phyloP scores from a whole-genome alignment of 2,329 filamentous ascomycete genomes.

The Claviceps quebecensis region DNA sequence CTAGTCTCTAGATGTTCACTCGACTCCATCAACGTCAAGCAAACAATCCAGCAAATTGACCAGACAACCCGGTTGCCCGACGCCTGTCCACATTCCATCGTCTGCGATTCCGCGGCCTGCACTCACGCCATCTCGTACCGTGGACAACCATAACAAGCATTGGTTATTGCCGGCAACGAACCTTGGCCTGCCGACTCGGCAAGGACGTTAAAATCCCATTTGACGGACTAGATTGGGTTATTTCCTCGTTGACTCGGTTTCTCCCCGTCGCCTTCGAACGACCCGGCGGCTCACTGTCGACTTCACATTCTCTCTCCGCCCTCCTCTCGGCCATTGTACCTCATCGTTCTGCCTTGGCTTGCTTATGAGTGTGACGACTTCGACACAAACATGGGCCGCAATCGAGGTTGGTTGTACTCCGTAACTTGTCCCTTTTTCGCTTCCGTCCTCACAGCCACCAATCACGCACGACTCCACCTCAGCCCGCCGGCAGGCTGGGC shows the following conservation, averaged over 20 bases:
- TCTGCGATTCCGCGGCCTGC: not conserved
- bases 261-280: not conserved
- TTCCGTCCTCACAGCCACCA: not conserved
- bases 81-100: not conserved
- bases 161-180: not conserved
- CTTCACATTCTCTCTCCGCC: not conserved
- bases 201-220: not conserved
- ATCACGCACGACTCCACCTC: not conserved
- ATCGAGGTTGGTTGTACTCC: conserved; percentile 36
- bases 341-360: too few species aligned
- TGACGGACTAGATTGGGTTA: not conserved
- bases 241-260: not conserved
- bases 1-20: not conserved
- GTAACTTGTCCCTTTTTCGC: not conserved
- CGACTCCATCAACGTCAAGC: not conserved
- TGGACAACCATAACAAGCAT: not conserved
- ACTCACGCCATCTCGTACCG: not conserved
- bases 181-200: not conserved
- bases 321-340: too few species aligned
- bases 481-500: not conserved
- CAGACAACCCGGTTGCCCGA: not conserved
- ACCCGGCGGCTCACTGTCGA: not conserved
- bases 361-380: not conserved
- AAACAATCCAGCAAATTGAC: not conserved
- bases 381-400: conserved; percentile 33